phyloP scores from a whole-genome alignment of 805 yeast species.

The Metschnikowia shivogae region DNA sequence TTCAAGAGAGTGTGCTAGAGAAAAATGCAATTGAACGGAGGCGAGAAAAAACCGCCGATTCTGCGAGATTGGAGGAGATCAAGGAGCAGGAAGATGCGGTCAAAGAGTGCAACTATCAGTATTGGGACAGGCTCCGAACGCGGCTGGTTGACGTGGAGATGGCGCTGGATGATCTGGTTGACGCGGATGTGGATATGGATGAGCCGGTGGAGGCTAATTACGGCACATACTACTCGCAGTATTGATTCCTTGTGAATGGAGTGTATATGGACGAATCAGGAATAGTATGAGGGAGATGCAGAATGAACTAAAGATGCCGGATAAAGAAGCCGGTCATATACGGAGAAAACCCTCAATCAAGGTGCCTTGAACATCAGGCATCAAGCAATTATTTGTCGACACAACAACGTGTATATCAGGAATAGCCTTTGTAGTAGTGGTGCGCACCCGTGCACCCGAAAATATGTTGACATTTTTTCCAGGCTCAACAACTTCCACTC shows the following conservation, averaged over 20 bases:
- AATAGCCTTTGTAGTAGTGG: not conserved
- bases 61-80: slow-evolving; percentile 12
- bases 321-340: not conserved
- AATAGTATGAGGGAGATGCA: no score
- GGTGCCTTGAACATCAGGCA: not conserved
- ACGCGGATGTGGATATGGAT: slow-evolving; percentile 10
- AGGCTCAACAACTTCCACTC: not conserved
- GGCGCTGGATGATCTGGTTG: slow-evolving; percentile 10
- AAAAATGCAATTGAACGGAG: slow-evolving; percentile 11
- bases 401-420: no score
- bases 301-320: not conserved
- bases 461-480: slow-evolving; percentile 3
- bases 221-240: slow-evolving; percentile 12
- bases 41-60: slow-evolving; percentile 8
- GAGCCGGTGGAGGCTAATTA: slow-evolving; percentile 10
- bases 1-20: slow-evolving; percentile 27
- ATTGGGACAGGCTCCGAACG: slow-evolving; percentile 31
- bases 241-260: no score
- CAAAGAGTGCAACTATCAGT: slow-evolving; percentile 28
- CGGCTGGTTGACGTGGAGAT: slow-evolving; percentile 26
- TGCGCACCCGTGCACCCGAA: slow-evolving; percentile 11
- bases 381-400: no score
- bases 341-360: not conserved
- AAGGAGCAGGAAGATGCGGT: slow-evolving; percentile 14
- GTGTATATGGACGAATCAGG: not conserved